phyloP scores from a whole-genome alignment of 257 asterid genomes.

The Solanum etuberosum region DNA sequence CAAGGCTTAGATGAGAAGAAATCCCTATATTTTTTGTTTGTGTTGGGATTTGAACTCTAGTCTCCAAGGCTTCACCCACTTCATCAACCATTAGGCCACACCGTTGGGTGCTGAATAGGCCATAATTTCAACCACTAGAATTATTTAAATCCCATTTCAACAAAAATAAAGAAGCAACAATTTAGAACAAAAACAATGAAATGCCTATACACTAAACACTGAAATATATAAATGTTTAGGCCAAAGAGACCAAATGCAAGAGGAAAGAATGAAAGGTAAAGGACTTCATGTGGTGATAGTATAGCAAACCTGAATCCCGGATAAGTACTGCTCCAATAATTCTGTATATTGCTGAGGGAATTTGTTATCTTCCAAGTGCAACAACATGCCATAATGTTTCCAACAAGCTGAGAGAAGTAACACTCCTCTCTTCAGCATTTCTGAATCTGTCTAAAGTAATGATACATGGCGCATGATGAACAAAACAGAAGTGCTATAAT shows the following conservation, averaged over 20 bases:
- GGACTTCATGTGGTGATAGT: constrained; percentile 1
- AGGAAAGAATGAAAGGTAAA: background rate
- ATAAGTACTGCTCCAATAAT: constrained; percentile 57
- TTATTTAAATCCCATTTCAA: background rate
- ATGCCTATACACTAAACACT: background rate
- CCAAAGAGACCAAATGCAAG: constrained; percentile 1
- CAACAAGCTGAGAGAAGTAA: constrained; percentile 86
- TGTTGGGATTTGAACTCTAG: background rate
- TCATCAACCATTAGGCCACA: background rate
- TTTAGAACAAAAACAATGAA: background rate
- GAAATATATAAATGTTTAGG: background rate
- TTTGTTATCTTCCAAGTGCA: constrained; percentile 53
- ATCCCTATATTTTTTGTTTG: background rate
- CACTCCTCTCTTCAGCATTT: constrained; percentile 49
- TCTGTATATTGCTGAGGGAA: constrained; percentile 50
- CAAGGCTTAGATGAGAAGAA: background rate
- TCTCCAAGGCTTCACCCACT: background rate
- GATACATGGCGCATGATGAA: constrained; percentile 7
- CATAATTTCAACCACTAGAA: background rate
- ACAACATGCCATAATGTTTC: constrained; percentile 83
- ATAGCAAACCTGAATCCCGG: constrained; percentile 71
- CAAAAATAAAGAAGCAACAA: background rate
- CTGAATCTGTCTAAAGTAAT: constrained; percentile 37
- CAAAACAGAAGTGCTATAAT: constrained; percentile 3
- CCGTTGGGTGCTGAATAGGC: background rate